Evolutionary conservation across 1,139 yeast genomes (phyloP).

Genomic region (Pneumocystis oryctolagi): DNA sequence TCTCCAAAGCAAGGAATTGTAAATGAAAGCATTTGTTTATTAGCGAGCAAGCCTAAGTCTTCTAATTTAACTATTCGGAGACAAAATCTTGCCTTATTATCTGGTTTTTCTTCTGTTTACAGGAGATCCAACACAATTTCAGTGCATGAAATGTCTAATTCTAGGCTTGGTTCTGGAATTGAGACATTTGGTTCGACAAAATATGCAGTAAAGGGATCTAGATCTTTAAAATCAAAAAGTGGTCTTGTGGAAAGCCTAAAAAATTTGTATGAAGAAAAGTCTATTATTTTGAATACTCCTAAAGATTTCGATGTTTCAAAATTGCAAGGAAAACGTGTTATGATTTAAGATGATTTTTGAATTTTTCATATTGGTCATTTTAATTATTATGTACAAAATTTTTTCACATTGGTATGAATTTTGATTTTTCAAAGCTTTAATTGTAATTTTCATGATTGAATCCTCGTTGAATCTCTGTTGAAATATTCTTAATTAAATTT

Average conservation of each 20-base stretch:
- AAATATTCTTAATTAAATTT: neutral
- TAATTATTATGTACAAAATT: neutral
- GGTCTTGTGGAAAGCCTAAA: neutral
- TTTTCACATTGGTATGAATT: neutral
- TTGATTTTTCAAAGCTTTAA: neutral
- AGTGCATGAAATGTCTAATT: neutral
- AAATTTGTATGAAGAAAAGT: neutral
- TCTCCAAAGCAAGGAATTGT: neutral
- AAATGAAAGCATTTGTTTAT: neutral
- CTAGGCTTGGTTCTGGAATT: neutral
- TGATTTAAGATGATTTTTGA: neutral
- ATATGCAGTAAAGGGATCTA: neutral
- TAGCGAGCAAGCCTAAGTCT: neutral
- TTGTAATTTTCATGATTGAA: neutral
- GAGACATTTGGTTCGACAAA: neutral
- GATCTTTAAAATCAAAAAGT: neutral
- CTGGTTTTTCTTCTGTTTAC: neutral
- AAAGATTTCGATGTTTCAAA: neutral
- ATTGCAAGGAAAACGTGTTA: neutral
- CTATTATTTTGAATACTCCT: neutral
- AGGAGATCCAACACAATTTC: neutral
- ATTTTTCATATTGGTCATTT: neutral
- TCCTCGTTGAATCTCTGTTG: neutral
- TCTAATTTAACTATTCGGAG: neutral
- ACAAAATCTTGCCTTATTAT: neutral